phyloP scores from a whole-genome alignment of 2,329 filamentous ascomycete species.

The Madurella mycetomatis region DNA sequence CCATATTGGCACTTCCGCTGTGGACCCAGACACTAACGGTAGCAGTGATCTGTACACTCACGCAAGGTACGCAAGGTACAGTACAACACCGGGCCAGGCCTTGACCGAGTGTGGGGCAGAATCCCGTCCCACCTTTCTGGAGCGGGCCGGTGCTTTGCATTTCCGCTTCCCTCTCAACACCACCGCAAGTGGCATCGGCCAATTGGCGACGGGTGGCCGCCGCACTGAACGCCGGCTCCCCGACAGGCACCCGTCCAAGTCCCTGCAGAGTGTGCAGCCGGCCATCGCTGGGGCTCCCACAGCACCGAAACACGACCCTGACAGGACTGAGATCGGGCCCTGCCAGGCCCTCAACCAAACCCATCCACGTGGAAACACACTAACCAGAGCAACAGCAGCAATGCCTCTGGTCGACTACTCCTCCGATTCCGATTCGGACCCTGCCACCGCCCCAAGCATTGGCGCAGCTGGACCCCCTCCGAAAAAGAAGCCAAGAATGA shows the following conservation, averaged over 20 bases:
- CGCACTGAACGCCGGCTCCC: constrained; percentile 3
- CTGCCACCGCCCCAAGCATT: constrained; percentile 14
- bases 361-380: not conserved
- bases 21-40: not conserved
- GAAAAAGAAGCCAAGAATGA: constrained; percentile 12
- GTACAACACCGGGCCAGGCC: no score
- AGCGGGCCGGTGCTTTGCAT: no score
- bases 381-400: not conserved
- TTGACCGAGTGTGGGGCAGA: not conserved
- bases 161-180: not conserved
- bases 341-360: not conserved
- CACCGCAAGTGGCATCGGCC: not conserved
- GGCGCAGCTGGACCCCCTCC: not conserved
- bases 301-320: constrained; percentile 7
- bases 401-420: constrained; percentile 40
- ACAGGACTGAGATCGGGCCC: not conserved
- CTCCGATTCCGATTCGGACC: constrained; percentile 27
- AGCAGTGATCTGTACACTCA: not conserved
- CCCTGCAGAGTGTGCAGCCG: no score
- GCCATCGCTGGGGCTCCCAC: not conserved
- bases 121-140: not conserved
- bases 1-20: not conserved
- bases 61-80: not conserved
- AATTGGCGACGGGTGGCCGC: not conserved
- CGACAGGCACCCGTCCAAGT: not conserved